Evolutionary conservation across 345 rosid species (phyloP), one percentile per base, ranked within the genome.

Genomic region (Citrus unshiu): DNA sequence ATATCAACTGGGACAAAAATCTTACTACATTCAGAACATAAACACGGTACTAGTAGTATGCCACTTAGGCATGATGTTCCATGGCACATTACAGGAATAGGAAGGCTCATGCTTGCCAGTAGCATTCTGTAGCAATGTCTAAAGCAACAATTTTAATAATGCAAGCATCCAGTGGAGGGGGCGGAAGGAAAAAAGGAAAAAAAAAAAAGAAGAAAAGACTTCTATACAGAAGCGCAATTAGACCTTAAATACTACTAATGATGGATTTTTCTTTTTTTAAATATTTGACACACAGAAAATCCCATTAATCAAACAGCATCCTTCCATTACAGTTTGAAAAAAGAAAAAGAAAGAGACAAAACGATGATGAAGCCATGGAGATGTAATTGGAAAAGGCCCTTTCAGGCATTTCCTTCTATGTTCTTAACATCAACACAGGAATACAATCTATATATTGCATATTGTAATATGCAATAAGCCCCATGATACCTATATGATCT

Each of bases 391-490:
- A 84, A 82, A 72, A 80, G 81, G 84, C 83, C 64, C 82, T 83
- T 82, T 74, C 24, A 66, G 87, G 83, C 79, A 39, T 86, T 84
- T 85, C 78, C 88, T 81, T 29, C 78, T 79, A 77, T 74, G 83
- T 85, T 73, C 86, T 76, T 78, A 73, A 51, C 84, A 82, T 81
- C 85, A 76, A 86, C 86, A 87, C 83, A 74, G 73, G 77, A 81
- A 78, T 84, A 87, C 86, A 88, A 75, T 85, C 87, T 85, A 87
- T 83, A 86, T 85, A 81, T 80, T 81, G 84, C 84, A 73, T 74
- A 84, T 65, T 86, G 83, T 68, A 60, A 76, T 22, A 79, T 66
- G 81, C 85, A 73, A 83, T 60, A 77, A 71, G 77, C 67, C 77
- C 82, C 83, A 49, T 66, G 73, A 49, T 81, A 39, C 39, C 74